phyloP scores from a whole-genome alignment of 2,329 filamentous ascomycete species.

The Neoarthrinium moseri region DNA sequence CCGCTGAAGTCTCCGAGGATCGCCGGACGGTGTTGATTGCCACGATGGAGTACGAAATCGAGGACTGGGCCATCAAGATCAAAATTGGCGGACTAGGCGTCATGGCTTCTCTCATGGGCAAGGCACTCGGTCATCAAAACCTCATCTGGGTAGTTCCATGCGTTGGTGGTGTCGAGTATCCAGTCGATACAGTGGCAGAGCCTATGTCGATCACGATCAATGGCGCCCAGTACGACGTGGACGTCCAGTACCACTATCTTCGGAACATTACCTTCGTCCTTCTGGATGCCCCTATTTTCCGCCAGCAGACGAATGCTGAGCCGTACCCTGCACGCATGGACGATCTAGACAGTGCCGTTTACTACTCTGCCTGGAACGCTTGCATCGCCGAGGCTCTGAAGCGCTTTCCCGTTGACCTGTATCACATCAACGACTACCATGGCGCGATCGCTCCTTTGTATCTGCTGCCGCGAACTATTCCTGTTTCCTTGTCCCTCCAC shows the following conservation, averaged over 20 bases:
- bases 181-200: constrained; percentile 54
- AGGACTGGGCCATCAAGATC: constrained; percentile 69
- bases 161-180: constrained; percentile 64
- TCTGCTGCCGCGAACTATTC: constrained; percentile 60
- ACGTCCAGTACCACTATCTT: constrained; percentile 61
- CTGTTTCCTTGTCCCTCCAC: constrained; percentile 63
- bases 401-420: constrained; percentile 62
- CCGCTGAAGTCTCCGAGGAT: constrained; percentile 15
- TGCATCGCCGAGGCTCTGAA: constrained; percentile 64
- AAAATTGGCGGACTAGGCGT: constrained; percentile 70
- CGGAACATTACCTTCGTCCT: constrained; percentile 69
- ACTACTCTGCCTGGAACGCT: constrained; percentile 70
- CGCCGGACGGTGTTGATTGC: constrained; percentile 62
- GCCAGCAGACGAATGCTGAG: constrained; percentile 60
- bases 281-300: constrained; percentile 65
- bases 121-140: constrained; percentile 62
- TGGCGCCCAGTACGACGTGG: constrained; percentile 58
- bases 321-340: constrained; percentile 70
- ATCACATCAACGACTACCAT: constrained; percentile 67
- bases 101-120: constrained; percentile 69
- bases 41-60: constrained; percentile 72
- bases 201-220: constrained; percentile 63
- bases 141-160: constrained; percentile 65
- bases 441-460: constrained; percentile 64
- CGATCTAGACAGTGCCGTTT: constrained; percentile 65